These are phyloP conservation scores for Neonectria neomacrospora DNA, from an alignment of 2,329 filamentous ascomycete species.

Conservation along the genomic window DNA sequence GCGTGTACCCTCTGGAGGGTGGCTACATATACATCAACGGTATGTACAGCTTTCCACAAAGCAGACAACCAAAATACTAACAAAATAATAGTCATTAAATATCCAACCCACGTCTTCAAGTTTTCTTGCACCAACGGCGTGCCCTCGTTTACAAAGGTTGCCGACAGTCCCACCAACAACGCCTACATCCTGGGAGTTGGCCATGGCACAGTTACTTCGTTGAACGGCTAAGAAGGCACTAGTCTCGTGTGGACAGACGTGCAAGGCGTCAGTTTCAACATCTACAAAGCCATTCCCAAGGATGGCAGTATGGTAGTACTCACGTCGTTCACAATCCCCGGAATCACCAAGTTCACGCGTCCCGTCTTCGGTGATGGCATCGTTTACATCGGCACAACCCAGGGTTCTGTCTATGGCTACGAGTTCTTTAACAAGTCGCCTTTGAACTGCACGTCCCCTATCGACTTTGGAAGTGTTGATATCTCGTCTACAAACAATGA, in stretches of 20 bases:
- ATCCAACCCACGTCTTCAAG: conserved; percentile 66
- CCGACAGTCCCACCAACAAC: conserved; percentile 60
- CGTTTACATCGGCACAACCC: conserved; percentile 63
- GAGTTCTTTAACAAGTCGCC: conserved; percentile 65
- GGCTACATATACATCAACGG: conserved; percentile 61
- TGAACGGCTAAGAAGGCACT: conserved; percentile 63
- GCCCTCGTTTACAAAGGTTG: conserved; percentile 64
- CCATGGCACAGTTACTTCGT: conserved; percentile 66
- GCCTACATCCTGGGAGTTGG: conserved; percentile 66
- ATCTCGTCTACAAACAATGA: conserved; percentile 49
- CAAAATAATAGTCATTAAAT: conserved; percentile 56
- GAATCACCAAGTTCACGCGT: conserved; percentile 66
- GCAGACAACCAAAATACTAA: background rate
- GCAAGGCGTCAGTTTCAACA: conserved; percentile 61
- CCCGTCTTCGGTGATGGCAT: conserved; percentile 68
- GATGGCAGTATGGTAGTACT: conserved; percentile 59
- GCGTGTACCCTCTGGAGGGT: conserved; percentile 60
- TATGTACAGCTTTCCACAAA: background rate
- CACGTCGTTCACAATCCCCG: conserved; percentile 62
- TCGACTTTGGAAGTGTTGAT: conserved; percentile 59
- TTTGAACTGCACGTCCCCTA: conserved; percentile 63
- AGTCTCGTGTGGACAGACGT: conserved; percentile 69
- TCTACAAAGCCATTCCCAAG: conserved; percentile 63
- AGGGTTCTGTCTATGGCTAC: conserved; percentile 65
- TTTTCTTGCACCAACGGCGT: conserved; percentile 64